Evolutionary conservation across 2,329 filamentous ascomycete species (phyloP), one percentile per base, ranked within the genome.

Genomic region (Diaporthe nobilis): DNA sequence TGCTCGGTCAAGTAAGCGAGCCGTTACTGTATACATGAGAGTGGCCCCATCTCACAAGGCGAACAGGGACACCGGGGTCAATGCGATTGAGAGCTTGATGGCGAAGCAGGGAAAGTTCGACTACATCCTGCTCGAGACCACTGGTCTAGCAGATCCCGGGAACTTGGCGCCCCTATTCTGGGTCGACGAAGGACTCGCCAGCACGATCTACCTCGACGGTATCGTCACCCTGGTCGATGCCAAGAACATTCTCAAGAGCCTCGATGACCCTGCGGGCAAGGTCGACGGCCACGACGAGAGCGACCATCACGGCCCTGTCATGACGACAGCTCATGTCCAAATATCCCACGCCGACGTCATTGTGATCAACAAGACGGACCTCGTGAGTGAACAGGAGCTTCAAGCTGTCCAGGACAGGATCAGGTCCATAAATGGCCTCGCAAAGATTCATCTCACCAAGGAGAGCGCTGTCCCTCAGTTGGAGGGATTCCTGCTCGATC

Each of bases 321-420:
- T 98, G 84, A 98, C 96, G 0, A 98, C 95, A 3, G 97, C 97
- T 0, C 97, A 99, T 84, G 90, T 98, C 65, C 97, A 99, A 81
- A 98, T 99, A 76, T 98, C 95, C 1, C 96, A 99, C 81, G 97
- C 97, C 9, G 97, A 99, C 84, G 95, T 98, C 12, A 90, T 99
- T 60, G 91, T 99, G 53, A 91, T 99, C 79, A 99, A 99, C 86
- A 99, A 99, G 84, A 89, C 93, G 4, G 97, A 99, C 82, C 88
- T 98, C 4, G 95, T 98, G 4, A 91, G 89, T 8, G 83, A 89
- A 1, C 85, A 90, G 9, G 92, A 98, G 80, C 88, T 98, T 1
- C 85, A 90, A n/a, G 84, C 82, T 0, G 94, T 98, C 10, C 89
- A 88, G 77, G 88, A 90, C 22, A 90, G 97, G 61, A 92, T 98